Percentiles rank a stretch among this genome's conserved stretches.
phyloP scores from a whole-genome alignment of 768 basidiomycete genomes.

The Multifurca ochricompacta region DNA sequence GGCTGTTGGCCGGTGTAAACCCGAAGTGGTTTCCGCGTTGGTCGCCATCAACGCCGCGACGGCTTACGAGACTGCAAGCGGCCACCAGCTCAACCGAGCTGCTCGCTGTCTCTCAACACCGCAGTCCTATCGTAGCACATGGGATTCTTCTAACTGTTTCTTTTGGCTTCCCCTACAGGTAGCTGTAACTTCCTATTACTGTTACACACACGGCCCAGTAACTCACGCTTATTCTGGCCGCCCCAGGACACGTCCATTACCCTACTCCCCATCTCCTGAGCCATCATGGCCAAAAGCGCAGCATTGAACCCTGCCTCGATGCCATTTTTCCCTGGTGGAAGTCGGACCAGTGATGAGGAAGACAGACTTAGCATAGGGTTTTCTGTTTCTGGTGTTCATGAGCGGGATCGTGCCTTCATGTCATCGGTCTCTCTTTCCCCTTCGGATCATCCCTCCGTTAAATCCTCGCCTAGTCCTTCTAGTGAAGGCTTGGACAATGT shows the following conservation, averaged over 20 bases:
- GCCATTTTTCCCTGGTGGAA: conserved; percentile 74
- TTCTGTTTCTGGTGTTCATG: conserved; percentile 39
- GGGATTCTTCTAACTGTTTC: conserved; percentile 15
- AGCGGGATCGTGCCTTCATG: conserved; percentile 36
- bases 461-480: conserved; percentile 63
- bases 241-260: conserved; percentile 15
- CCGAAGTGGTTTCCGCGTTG: conserved; percentile 8
- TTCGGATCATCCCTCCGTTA: conserved; percentile 57
- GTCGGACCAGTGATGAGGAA: conserved; percentile 53
- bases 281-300: conserved; percentile 61
- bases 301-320: conserved; percentile 75
- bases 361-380: conserved; percentile 37
- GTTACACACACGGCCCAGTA: conserved; percentile 1
- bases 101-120: conserved; percentile 9
- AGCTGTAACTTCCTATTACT: conserved; percentile 4
- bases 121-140: conserved; percentile 14
- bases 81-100: conserved; percentile 21
- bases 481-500: conserved; percentile 27
- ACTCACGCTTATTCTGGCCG: conserved; percentile 10
- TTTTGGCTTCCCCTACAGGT: conserved; percentile 11
- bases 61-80: conserved; percentile 19
- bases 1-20: conserved; percentile 8
- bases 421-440: conserved; percentile 54
- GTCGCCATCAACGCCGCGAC: conserved; percentile 20
- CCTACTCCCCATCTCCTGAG: conserved; percentile 12